Base-by-base conservation (phyloP, 2,329 filamentous ascomycete species). In the Pseudocercospora fijiensis region DNA sequence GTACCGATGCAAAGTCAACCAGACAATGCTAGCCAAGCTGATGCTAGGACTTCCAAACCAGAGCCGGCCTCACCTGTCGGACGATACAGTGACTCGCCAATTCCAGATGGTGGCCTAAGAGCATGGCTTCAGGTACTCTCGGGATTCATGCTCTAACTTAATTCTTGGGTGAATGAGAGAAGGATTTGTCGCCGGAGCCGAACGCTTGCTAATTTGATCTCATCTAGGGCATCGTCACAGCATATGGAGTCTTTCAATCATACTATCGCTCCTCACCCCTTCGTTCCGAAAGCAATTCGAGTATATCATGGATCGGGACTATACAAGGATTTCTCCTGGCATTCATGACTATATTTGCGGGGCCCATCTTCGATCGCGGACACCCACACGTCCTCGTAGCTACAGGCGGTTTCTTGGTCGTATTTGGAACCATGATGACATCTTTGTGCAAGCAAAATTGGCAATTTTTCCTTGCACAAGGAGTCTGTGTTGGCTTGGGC, bases 381-480 rank as follows among this genome's bases (percentile, higher is more conserved):
- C 80, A 82, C 66, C 77, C 82, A 58, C 76, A 75, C 3, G 52
- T 51, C 43, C 30, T 64, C 5, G 57, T 66, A 1, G 37, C 85
- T 0, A 71, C 72, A 7, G 86, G 85, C 10, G 82, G 79, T 0
- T 75, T 87, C 62, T 71, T 86, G 61, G 75, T 83, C 3, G 78
- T 82, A 20, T 79, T 85, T 57, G 81, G 82, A 7, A 76, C 82
- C 59, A 83, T 85, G 78, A 82, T 83, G 78, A 81, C 80, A 49
- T 83, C 81, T 69, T 72, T 85, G 13, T 80, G 79, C 60, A 74
- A 74, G 0, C 67, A 79, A 59, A 83, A 82, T 69, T 85, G 81
- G 79, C 83, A 86, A 57, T 69, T 85, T 13, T 78, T 85, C 58
- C 80, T 86, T 28, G 62, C 62, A 0, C 83, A 85, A 65, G 82